Conservation (phyloP, 345 rosid genomes). For the Salix udensis region DNA sequence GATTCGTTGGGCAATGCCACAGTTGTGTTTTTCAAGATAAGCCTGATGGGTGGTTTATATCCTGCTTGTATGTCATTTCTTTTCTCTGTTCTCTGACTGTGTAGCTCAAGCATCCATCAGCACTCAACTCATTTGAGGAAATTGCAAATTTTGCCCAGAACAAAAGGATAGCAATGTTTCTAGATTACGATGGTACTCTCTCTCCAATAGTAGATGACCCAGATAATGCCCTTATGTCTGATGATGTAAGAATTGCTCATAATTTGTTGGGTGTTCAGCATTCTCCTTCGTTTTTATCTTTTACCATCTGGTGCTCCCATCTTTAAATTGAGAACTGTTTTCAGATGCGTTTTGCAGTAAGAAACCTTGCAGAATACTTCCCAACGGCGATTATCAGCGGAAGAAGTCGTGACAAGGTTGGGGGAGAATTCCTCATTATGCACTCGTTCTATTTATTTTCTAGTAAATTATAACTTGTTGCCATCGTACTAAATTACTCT, state of each 20-base stretch:
- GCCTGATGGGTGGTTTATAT: background rate
- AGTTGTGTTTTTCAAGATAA: background rate
- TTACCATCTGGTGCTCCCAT: background rate
- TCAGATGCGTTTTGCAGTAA: conserved; percentile 92
- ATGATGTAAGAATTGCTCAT: conserved; percentile 44
- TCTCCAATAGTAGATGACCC: conserved; percentile 94
- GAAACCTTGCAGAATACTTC: conserved; percentile 62
- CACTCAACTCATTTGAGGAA: conserved; percentile 58
- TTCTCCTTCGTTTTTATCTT: background rate
- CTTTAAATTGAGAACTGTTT: conserved; percentile 1
- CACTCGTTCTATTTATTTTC: background rate
- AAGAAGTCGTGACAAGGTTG: conserved; percentile 88
- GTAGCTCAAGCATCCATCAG: conserved; percentile 87
- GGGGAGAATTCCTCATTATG: background rate
- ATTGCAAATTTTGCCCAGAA: conserved; percentile 51
- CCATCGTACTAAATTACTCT: conserved; percentile 4
- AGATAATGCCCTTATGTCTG: conserved; percentile 69
- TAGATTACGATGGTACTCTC: conserved; percentile 90
- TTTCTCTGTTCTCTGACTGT: background rate
- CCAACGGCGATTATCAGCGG: conserved; percentile 97
- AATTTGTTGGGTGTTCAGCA: background rate
- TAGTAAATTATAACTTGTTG: background rate
- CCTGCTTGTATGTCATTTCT: background rate
- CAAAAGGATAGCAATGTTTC: conserved; percentile 78
- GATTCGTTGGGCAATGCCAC: background rate